Percentiles rank a stretch among this genome's conserved stretches.
These are phyloP conservation scores for Ogataea zsoltii DNA, from an alignment of 805 yeast genomes.

Conservation along the genomic window DNA sequence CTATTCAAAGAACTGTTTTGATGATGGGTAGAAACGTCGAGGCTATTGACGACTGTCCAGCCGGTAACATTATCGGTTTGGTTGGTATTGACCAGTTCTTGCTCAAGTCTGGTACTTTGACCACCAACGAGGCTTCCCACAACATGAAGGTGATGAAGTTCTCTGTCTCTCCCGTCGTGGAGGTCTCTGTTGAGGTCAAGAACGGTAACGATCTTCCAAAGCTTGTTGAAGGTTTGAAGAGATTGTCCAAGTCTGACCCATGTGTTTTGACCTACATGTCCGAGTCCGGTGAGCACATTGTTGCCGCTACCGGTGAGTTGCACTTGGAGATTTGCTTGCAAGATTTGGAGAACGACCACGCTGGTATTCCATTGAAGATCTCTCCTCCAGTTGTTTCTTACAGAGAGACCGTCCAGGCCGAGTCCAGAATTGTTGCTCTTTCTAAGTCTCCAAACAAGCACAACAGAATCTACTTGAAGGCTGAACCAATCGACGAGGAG, in stretches of 20 bases:
- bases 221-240: slow-evolving; percentile 99
- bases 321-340: slow-evolving; percentile 96
- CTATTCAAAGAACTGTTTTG: slow-evolving; percentile 97
- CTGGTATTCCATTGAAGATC: slow-evolving; percentile 97
- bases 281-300: slow-evolving; percentile 98
- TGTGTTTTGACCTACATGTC: slow-evolving; percentile 88
- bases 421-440: slow-evolving; percentile 93
- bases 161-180: slow-evolving; percentile 99
- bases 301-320: slow-evolving; percentile 99
- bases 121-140: slow-evolving; percentile 96
- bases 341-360: slow-evolving; percentile 98
- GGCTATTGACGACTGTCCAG: slow-evolving; percentile 99
- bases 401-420: slow-evolving; percentile 96
- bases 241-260: slow-evolving; percentile 99
- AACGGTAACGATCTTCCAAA: slow-evolving; percentile 99
- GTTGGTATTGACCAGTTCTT: slow-evolving; percentile 99
- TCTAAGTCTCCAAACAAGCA: slow-evolving; percentile 99
- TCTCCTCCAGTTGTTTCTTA: slow-evolving; percentile 98
- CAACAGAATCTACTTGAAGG: slow-evolving; percentile 98
- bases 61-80: slow-evolving; percentile 99
- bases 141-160: slow-evolving; percentile 99
- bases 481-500: slow-evolving; percentile 95
- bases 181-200: slow-evolving; percentile 99
- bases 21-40: slow-evolving; percentile 99
- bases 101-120: slow-evolving; percentile 98